Base-by-base conservation (phyloP, 495 filamentous ascomycete genomes). In the Tuber calosporum region DNA sequence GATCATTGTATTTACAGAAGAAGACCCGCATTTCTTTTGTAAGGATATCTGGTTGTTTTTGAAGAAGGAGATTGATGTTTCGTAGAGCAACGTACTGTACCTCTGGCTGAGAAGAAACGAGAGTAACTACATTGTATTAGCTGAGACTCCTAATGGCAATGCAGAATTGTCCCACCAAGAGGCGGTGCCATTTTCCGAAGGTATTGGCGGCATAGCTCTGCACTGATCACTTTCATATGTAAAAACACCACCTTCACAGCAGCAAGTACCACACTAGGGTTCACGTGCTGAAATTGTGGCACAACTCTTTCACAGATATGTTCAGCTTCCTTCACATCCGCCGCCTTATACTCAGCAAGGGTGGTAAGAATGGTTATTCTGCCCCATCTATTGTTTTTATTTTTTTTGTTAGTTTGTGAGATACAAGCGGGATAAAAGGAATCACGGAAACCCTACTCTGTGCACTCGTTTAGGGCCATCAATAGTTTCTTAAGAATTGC, bases 1-100 rank as follows among this genome's bases (percentile, higher is more conserved):
- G 95, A 81, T 99, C 95, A 82, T 99, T 97, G 85, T 99, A 99
- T 85, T 99, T 99, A 90, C 95, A 99, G 85, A 98, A 99, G 85
- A 99, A 99, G 2, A 99, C 95, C 68, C 95, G 89, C 69, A 99
- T 89, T 83, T 99, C 95, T 82, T 98, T 98, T 84, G 92, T 95
- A 2, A 99, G 86, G 69, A 99, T 97, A 80, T 96, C 94, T 2
- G 95, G 94, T 78, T 97, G 92, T 77, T 96, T 94, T 83, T 99
- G 95, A 43, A 99, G 86, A 7, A 99, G 85, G 67, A 99, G 89
- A 75, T 98, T 95, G 80, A 98, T 98, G 80, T 99, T 99, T 69
- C 95, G 85, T 70, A 99, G 84, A 34, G 95, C 95, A 67, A 99
- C 96, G 83, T 98, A 99, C 84, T 99, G 95, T 42, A 99, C 95